Conservation (phyloP, 75 land plant species). For the Azolla pinnata region DNA sequence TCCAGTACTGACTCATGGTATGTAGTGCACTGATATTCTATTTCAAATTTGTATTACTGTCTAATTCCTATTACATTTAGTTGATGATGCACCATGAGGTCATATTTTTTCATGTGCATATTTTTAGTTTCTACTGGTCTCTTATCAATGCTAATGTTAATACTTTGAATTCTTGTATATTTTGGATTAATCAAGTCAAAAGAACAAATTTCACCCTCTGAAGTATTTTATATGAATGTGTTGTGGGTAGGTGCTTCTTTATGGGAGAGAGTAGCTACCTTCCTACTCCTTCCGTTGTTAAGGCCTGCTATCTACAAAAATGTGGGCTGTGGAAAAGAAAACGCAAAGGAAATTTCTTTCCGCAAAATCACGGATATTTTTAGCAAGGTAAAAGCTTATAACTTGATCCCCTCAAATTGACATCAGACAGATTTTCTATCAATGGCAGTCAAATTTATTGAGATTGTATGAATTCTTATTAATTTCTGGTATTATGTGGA, state of each 20-base stretch:
- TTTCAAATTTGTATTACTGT: neutral
- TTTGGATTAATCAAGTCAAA: too few species aligned
- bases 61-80: neutral
- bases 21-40: neutral
- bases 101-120: too few species aligned
- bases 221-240: neutral
- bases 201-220: neutral
- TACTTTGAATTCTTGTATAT: neutral
- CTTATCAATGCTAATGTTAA: neutral
- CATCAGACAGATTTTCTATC: too few species aligned
- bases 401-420: too few species aligned
- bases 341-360: conserved; percentile 20
- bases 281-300: conserved; percentile 19
- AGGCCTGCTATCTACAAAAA: conserved; percentile 4
- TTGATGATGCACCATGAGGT: too few species aligned
- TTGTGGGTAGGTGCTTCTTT: conserved; percentile 8
- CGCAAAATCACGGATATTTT: conserved; percentile 13
- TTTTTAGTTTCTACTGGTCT: too few species aligned
- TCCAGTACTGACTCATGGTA: conserved; percentile 16
- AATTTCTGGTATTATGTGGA: too few species aligned
- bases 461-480: too few species aligned
- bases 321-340: conserved; percentile 11
- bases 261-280: conserved; percentile 9
- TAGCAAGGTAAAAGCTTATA: conserved; percentile 24
- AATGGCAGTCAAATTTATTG: too few species aligned